A percentile compares a stretch with the other conserved stretches of the same genome.
phyloP scores from a whole-genome alignment of 83 land plant genomes.

The Thuja plicata region DNA sequence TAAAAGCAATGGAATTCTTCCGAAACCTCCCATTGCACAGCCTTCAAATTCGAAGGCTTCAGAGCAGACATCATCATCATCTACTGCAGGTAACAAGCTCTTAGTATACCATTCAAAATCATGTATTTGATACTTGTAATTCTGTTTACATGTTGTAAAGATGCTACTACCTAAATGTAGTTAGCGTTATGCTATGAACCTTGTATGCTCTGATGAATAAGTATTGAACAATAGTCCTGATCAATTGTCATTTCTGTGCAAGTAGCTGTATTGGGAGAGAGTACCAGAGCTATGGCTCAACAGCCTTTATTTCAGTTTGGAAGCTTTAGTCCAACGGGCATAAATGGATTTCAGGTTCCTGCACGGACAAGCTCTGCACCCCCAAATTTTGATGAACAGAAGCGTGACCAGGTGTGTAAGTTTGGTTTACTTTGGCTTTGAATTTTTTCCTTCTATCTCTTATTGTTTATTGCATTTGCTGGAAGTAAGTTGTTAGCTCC shows the following conservation, averaged over 20 bases:
- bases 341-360: slow-evolving; percentile 65
- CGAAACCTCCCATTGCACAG: slow-evolving; percentile 6
- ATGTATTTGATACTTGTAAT: background rate
- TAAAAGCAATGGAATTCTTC: slow-evolving; percentile 11
- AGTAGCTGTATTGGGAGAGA: background rate
- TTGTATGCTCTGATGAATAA: background rate
- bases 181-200: too few species aligned
- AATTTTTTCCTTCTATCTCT: background rate
- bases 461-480: slow-evolving; percentile 5
- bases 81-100: background rate
- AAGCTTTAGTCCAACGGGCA: slow-evolving; percentile 65
- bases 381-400: slow-evolving; percentile 94
- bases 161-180: background rate
- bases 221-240: background rate
- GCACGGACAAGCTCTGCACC: slow-evolving; percentile 95
- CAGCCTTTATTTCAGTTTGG: slow-evolving; percentile 86
- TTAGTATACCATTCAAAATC: background rate
- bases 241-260: background rate
- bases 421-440: background rate
- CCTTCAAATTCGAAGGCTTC: background rate
- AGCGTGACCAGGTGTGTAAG: slow-evolving; percentile 71
- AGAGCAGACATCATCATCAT: background rate
- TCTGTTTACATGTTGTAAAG: background rate
- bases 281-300: background rate
- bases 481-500: background rate